Percentiles rank a stretch among this genome's conserved stretches.
phyloP scores from a whole-genome alignment of 169 alveolate genomes.

The Plasmodium inui region DNA sequence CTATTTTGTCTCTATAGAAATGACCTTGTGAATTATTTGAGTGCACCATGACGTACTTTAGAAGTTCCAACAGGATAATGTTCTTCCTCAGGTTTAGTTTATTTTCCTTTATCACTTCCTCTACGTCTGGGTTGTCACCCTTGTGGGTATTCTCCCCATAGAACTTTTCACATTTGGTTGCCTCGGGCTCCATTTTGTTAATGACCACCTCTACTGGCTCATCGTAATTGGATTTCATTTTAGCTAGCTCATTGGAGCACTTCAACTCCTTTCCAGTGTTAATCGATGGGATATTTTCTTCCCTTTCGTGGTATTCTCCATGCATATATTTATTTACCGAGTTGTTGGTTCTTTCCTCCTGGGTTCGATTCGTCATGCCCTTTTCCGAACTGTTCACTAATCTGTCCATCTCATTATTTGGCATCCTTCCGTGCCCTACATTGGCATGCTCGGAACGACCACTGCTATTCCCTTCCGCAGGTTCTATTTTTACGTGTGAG shows the following conservation, averaged over 20 bases:
- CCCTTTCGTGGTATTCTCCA: background rate
- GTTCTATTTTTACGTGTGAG: background rate
- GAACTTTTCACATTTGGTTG: background rate
- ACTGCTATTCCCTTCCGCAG: background rate
- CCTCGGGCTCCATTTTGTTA: background rate
- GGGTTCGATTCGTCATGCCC: background rate
- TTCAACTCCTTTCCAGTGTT: background rate
- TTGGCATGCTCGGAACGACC: background rate
- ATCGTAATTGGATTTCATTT: background rate
- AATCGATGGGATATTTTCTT: background rate
- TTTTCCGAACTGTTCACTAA: background rate
- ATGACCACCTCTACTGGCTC: background rate
- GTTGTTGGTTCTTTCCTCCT: background rate
- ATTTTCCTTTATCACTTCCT: slow-evolving; percentile 17
- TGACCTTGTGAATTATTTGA: slow-evolving; percentile 10
- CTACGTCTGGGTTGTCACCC: background rate
- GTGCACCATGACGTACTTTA: slow-evolving; percentile 33
- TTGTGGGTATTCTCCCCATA: background rate
- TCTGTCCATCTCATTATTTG: background rate
- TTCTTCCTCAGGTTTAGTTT: slow-evolving; percentile 36
- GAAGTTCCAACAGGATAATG: slow-evolving; percentile 20
- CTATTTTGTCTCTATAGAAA: background rate
- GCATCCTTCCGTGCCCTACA: background rate
- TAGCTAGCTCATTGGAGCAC: background rate
- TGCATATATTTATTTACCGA: background rate